Evolutionary conservation across 1,139 yeast genomes (phyloP).

Genomic region (Geotrichum fermentans): DNA sequence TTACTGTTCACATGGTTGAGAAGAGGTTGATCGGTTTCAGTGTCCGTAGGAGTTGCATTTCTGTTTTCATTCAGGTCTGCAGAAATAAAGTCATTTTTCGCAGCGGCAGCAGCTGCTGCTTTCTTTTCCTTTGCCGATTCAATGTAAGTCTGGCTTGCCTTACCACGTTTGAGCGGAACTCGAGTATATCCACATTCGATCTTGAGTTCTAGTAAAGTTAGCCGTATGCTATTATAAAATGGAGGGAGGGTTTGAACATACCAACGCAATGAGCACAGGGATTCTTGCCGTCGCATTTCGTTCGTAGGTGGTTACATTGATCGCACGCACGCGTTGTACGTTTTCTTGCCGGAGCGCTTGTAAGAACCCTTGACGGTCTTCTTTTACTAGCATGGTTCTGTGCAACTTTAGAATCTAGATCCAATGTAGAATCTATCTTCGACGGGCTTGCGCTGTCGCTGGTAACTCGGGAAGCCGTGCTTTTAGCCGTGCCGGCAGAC

Average conservation of each 20-base stretch:
- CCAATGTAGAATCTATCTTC: background rate
- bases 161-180: slow-evolving; percentile 41
- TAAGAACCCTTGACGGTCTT: slow-evolving; percentile 9
- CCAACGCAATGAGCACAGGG: slow-evolving; percentile 41
- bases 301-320: slow-evolving; percentile 40
- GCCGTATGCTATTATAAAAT: background rate
- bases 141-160: slow-evolving; percentile 35
- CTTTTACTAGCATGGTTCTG: background rate
- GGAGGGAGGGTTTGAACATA: slow-evolving; percentile 20
- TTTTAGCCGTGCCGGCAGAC: background rate
- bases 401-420: background rate
- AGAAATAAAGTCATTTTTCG: slow-evolving; percentile 5
- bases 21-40: slow-evolving; percentile 7
- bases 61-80: slow-evolving; percentile 18
- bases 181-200: slow-evolving; percentile 39
- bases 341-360: slow-evolving; percentile 20
- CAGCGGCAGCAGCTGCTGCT: slow-evolving; percentile 11
- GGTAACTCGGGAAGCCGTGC: background rate
- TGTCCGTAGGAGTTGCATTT: background rate
- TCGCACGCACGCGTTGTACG: slow-evolving; percentile 42
- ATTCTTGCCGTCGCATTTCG: slow-evolving; percentile 41
- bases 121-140: slow-evolving; percentile 22
- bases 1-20: slow-evolving; percentile 4
- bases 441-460: slow-evolving; percentile 6
- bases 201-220: slow-evolving; percentile 24